Evolutionary conservation across 1,284 basidiomycete genomes (phyloP).

Genomic region (Austroboletus rostrupii): DNA sequence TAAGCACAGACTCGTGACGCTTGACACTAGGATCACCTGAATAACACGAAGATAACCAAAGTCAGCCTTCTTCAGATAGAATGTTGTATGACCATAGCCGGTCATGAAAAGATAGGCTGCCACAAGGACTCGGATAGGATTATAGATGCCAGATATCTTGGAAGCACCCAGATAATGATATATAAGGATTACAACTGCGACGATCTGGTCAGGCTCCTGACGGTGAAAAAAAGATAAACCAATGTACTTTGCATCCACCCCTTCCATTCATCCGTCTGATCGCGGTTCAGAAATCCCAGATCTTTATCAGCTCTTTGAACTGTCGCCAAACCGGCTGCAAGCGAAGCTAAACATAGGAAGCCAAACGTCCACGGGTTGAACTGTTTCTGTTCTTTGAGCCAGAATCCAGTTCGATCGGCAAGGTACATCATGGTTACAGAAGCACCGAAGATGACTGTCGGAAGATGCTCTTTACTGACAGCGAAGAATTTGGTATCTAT

Average conservation of each 20-base stretch:
- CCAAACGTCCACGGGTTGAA: slow-evolving; percentile 69
- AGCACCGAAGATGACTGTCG: slow-evolving; percentile 61
- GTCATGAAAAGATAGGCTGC: slow-evolving; percentile 85
- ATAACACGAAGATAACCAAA: slow-evolving; percentile 75
- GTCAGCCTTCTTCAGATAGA: slow-evolving; percentile 84
- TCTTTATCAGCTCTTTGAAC: slow-evolving; percentile 74
- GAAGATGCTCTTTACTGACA: slow-evolving; percentile 31
- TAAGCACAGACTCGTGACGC: slow-evolving; percentile 3
- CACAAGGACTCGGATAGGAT: slow-evolving; percentile 82
- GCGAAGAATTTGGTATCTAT: slow-evolving; percentile 27
- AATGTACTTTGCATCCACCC: slow-evolving; percentile 90
- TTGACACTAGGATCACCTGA: slow-evolving; percentile 39
- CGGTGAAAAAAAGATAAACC: background rate
- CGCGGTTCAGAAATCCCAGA: slow-evolving; percentile 81
- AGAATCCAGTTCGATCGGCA: slow-evolving; percentile 79
- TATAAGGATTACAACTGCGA: slow-evolving; percentile 75
- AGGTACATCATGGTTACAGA: slow-evolving; percentile 66
- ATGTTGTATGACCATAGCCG: slow-evolving; percentile 71
- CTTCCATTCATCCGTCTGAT: slow-evolving; percentile 94
- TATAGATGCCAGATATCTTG: slow-evolving; percentile 86
- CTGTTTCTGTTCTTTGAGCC: slow-evolving; percentile 85
- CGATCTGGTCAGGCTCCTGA: slow-evolving; percentile 6
- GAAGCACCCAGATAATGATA: slow-evolving; percentile 89
- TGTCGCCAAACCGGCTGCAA: slow-evolving; percentile 61
- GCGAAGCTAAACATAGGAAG: slow-evolving; percentile 49